Percentiles rank a stretch among this genome's conserved stretches.
Evolutionary conservation across 225 moss, liverwort and hornwort species (phyloP).

Genomic region (Thuidium tamariscinum): DNA sequence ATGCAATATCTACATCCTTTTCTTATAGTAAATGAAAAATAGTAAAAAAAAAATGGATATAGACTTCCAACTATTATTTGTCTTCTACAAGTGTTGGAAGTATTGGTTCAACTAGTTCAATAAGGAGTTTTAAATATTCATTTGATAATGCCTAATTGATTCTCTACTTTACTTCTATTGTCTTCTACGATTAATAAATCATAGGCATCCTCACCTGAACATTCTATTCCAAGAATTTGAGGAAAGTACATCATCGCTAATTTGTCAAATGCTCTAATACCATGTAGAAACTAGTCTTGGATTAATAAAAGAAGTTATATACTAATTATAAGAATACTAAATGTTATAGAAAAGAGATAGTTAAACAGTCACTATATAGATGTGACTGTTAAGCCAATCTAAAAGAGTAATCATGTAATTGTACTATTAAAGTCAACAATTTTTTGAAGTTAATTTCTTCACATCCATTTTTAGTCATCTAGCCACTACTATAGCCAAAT

Average conservation of each 20-base stretch:
- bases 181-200: background rate
- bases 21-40: too few relatives aligned
- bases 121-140: too few relatives aligned
- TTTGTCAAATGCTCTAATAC: background rate
- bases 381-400: background rate
- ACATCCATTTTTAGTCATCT: background rate
- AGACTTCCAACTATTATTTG: too few relatives aligned
- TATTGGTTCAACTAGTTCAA: too few relatives aligned
- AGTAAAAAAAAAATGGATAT: too few relatives aligned
- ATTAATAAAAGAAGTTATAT: background rate
- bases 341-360: background rate
- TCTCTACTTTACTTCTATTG: too few relatives aligned
- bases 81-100: too few relatives aligned
- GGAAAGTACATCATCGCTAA: background rate
- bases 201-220: background rate
- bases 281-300: background rate
- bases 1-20: too few relatives aligned
- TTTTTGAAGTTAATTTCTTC: background rate
- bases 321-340: background rate
- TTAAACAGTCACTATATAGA: background rate
- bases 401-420: background rate
- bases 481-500: background rate
- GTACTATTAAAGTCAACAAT: background rate
- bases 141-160: too few relatives aligned
- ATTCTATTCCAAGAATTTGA: background rate